These are phyloP conservation scores for Basidioascus undulatus DNA, from an alignment of 768 basidiomycete species.

Conservation along the genomic window DNA sequence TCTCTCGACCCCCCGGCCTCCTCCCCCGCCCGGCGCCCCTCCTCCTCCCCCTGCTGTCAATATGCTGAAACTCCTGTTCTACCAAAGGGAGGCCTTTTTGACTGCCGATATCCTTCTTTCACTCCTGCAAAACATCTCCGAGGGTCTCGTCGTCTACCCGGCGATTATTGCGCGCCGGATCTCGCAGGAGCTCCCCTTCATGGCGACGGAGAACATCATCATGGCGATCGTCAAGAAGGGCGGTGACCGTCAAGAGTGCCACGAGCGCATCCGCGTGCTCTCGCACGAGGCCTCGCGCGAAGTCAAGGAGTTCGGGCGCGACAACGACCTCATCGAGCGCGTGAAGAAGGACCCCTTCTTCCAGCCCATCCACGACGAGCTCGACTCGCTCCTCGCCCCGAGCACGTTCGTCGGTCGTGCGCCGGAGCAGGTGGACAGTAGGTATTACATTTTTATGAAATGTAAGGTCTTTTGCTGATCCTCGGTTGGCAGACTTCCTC, in stretches of 20 bases:
- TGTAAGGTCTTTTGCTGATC: too few species aligned
- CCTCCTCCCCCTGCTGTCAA: too few species aligned
- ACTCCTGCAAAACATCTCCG: slow-evolving; percentile 85
- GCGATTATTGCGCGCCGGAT: slow-evolving; percentile 82
- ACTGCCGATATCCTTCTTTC: slow-evolving; percentile 90
- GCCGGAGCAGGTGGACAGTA: slow-evolving; percentile 79
- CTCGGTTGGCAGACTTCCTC: too few species aligned
- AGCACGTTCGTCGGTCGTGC: slow-evolving; percentile 77
- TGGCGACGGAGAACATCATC: slow-evolving; percentile 99
- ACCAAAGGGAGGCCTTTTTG: slow-evolving; percentile 85
- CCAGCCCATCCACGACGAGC: slow-evolving; percentile 52
- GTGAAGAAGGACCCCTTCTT: slow-evolving; percentile 66
- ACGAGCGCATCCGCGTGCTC: slow-evolving; percentile 82
- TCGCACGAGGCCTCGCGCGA: slow-evolving; percentile 72
- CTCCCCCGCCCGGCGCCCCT: too few species aligned
- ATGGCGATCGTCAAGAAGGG: slow-evolving; percentile 85
- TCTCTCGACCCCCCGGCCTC: too few species aligned
- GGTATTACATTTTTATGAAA: too few species aligned
- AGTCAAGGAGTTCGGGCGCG: slow-evolving; percentile 79
- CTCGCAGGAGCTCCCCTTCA: slow-evolving; percentile 86
- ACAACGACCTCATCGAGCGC: slow-evolving; percentile 86
- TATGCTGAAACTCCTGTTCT: too few species aligned
- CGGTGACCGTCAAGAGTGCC: slow-evolving; percentile 87
- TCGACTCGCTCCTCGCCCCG: slow-evolving; percentile 62
- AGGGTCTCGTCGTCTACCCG: slow-evolving; percentile 98